Percentiles rank a stretch among this genome's conserved stretches.
These are phyloP conservation scores for Globisporangium megalacanthum DNA, from an alignment of 352 stramenopile species.

Conservation along the genomic window DNA sequence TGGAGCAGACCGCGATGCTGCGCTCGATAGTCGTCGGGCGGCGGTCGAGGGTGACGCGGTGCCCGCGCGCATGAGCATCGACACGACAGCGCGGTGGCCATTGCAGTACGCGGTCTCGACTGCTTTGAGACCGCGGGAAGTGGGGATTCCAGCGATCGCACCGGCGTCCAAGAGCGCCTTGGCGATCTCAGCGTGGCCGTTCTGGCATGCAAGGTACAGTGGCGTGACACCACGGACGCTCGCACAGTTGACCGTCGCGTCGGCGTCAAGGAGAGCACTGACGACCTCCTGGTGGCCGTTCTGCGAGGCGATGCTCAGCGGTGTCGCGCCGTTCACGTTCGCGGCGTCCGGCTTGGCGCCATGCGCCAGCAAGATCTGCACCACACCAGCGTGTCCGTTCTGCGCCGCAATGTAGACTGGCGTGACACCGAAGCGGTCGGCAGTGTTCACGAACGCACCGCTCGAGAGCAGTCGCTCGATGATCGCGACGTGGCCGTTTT, in stretches of 20 bases:
- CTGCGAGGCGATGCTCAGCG: slow-evolving; percentile 9
- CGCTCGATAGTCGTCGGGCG: not conserved
- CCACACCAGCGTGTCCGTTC: slow-evolving; percentile 6
- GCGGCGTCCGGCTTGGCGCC: slow-evolving; percentile 6
- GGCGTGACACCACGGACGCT: slow-evolving; percentile 6
- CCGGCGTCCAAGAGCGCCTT: slow-evolving; percentile 5
- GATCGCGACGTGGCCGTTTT: slow-evolving; percentile 5
- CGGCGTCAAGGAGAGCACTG: slow-evolving; percentile 6
- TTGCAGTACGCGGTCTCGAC: not conserved
- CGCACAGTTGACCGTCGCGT: slow-evolving; percentile 3
- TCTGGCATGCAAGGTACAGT: slow-evolving; percentile 13
- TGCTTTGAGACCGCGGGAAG: not conserved
- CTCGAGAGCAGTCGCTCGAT: slow-evolving; percentile 2
- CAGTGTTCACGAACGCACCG: slow-evolving; percentile 5
- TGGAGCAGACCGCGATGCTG: not conserved
- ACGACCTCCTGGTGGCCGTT: slow-evolving; percentile 8
- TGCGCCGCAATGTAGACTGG: slow-evolving; percentile 12
- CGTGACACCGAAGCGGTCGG: slow-evolving; percentile 8
- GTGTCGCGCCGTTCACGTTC: slow-evolving; percentile 10
- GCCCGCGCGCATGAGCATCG: not conserved
- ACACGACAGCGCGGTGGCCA: slow-evolving; percentile 2
- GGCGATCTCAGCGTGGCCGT: slow-evolving; percentile 4
- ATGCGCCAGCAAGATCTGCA: slow-evolving; percentile 1
- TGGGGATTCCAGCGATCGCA: slow-evolving; percentile 7
- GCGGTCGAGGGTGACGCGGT: not conserved